These are phyloP conservation scores for Dioscorea dumetorum DNA, from an alignment of 106 monocot genomes.

Conservation along the genomic window DNA sequence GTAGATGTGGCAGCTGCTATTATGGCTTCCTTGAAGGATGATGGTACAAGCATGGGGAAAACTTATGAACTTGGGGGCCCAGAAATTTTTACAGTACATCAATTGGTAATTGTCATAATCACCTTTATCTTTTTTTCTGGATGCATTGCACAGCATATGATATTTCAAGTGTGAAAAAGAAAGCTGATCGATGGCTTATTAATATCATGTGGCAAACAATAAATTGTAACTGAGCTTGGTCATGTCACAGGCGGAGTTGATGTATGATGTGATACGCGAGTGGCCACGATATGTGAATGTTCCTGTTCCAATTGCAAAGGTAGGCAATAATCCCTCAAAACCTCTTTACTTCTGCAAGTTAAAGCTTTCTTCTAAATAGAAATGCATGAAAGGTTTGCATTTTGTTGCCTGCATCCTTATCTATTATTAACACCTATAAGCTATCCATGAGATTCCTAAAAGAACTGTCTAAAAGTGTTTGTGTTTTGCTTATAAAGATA, in stretches of 20 bases:
- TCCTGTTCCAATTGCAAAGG: constrained; percentile 91
- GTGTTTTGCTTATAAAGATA: no score
- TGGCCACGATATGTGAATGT: constrained; percentile 90
- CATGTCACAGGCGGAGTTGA: constrained; percentile 74
- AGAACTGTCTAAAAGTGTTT: no score
- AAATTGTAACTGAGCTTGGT: neutral
- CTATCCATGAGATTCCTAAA: no score
- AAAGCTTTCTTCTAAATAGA: neutral
- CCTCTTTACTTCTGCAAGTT: neutral
- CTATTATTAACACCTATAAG: no score
- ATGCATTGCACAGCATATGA: no score
- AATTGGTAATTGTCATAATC: constrained; percentile 55
- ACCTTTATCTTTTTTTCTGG: neutral
- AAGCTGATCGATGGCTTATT: no score
- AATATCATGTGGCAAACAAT: neutral
- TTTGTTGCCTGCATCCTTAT: no score
- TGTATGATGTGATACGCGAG: constrained; percentile 91
- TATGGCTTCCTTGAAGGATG: constrained; percentile 85
- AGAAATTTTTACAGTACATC: constrained; percentile 70
- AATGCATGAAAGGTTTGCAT: no score
- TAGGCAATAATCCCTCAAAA: constrained; percentile 12
- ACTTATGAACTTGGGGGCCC: constrained; percentile 90
- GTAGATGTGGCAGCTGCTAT: constrained; percentile 90
- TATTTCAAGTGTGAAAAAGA: no score
- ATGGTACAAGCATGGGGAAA: constrained; percentile 84